Conservation (phyloP, 2,329 filamentous ascomycete species). For the Xylariaceae sp. region DNA sequence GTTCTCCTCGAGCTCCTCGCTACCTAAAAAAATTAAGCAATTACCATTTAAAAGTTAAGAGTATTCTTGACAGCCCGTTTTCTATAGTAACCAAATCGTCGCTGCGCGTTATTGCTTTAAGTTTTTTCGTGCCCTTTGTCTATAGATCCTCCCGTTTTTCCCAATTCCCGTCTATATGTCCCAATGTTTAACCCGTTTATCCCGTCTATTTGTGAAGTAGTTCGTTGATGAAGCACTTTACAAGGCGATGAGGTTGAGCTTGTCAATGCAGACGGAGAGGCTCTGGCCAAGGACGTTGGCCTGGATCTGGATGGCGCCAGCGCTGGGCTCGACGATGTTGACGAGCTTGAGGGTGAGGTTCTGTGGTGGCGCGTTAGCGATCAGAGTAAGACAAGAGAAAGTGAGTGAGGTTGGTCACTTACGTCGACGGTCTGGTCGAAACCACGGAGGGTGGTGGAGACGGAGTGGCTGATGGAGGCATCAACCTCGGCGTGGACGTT, state of each 20-base stretch:
- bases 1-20: too few relatives aligned
- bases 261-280: constrained; percentile 11
- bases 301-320: constrained; percentile 8
- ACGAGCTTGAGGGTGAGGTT: constrained; percentile 8
- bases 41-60: too few relatives aligned
- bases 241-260: constrained; percentile 3
- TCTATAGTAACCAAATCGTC: too few relatives aligned
- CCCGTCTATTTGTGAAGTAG: not conserved
- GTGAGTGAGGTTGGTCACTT: not conserved
- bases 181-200: too few relatives aligned
- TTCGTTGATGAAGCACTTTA: not conserved
- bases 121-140: too few relatives aligned
- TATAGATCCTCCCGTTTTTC: too few relatives aligned
- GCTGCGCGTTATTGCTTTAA: too few relatives aligned
- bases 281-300: constrained; percentile 13
- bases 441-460: not conserved
- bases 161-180: too few relatives aligned
- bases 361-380: not conserved
- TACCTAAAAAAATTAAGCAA: too few relatives aligned
- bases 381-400: not conserved
- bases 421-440: constrained; percentile 1
- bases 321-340: not conserved
- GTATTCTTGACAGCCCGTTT: too few relatives aligned
- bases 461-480: not conserved
- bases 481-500: not conserved